Conservation (phyloP, 306 rosid species). For the Hippophae tibetana region DNA sequence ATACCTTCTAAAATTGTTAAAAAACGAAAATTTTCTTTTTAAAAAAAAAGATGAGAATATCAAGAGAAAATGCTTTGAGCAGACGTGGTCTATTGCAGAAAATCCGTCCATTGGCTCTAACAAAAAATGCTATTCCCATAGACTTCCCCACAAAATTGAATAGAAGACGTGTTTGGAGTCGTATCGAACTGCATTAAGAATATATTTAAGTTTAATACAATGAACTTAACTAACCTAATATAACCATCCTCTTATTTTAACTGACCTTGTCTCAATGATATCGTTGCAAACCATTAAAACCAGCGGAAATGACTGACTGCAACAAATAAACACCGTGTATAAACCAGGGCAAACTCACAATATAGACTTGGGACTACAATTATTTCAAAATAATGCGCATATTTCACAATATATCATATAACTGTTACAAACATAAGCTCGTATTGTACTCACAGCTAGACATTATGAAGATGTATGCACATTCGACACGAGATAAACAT, state of each 20-base stretch:
- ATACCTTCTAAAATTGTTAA: too few relatives aligned
- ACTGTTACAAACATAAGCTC: too few relatives aligned
- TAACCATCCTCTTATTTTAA: neutral
- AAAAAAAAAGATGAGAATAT: too few relatives aligned
- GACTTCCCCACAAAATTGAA: slow-evolving; percentile 75
- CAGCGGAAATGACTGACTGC: slow-evolving; percentile 89
- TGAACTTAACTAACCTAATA: too few relatives aligned
- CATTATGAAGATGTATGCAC: slow-evolving; percentile 1
- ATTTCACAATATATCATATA: too few relatives aligned
- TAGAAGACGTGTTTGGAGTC: slow-evolving; percentile 74
- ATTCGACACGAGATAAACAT: too few relatives aligned
- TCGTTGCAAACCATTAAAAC: slow-evolving; percentile 63
- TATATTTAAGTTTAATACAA: slow-evolving; percentile 2
- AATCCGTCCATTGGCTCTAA: slow-evolving; percentile 77
- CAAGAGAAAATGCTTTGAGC: slow-evolving; percentile 38
- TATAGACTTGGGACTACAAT: too few relatives aligned
- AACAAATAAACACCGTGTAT: slow-evolving; percentile 6
- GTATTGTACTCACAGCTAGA: too few relatives aligned
- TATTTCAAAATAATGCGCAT: too few relatives aligned
- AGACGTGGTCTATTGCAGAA: slow-evolving; percentile 95
- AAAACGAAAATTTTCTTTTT: too few relatives aligned
- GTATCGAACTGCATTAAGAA: slow-evolving; percentile 46
- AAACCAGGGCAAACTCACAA: neutral
- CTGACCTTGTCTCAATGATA: slow-evolving; percentile 90
- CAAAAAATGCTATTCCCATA: slow-evolving; percentile 67